These are phyloP conservation scores for Cladophialophora psammophila DNA, from an alignment of 2,329 filamentous ascomycete species.

Conservation along the genomic window DNA sequence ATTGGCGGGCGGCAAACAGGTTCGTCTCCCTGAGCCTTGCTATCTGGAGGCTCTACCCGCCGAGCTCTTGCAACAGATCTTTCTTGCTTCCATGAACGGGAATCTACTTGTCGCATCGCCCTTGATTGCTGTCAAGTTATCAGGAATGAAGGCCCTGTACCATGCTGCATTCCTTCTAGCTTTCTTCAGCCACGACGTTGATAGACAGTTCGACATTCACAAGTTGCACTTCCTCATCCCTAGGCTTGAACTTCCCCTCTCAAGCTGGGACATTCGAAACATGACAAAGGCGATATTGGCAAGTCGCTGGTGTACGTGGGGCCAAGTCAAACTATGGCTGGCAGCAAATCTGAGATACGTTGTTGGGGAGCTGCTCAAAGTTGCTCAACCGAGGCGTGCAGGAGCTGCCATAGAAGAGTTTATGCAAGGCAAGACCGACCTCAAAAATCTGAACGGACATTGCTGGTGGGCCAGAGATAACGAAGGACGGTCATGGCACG, in stretches of 20 bases:
- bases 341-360: constrained; percentile 2
- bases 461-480: constrained; percentile 9
- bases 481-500: neutral
- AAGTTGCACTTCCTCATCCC: constrained; percentile 16
- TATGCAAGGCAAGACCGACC: neutral
- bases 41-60: constrained; percentile 16
- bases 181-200: constrained; percentile 21
- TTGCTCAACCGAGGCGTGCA: neutral
- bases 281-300: constrained; percentile 24
- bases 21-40: neutral
- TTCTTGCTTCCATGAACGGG: constrained; percentile 21
- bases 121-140: constrained; percentile 21
- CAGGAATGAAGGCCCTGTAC: constrained; percentile 14
- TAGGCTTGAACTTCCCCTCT: constrained; percentile 11
- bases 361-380: neutral
- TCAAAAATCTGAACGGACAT: neutral
- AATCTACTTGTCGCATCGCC: constrained; percentile 21
- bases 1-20: neutral
- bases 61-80: constrained; percentile 21
- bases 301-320: constrained; percentile 23
- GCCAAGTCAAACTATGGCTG: constrained; percentile 19
- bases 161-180: constrained; percentile 20
- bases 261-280: constrained; percentile 20
- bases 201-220: constrained; percentile 17
- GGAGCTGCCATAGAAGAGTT: neutral